These are phyloP conservation scores for Epichloe festucae DNA, from an alignment of 2,329 filamentous ascomycete genomes.

Conservation along the genomic window DNA sequence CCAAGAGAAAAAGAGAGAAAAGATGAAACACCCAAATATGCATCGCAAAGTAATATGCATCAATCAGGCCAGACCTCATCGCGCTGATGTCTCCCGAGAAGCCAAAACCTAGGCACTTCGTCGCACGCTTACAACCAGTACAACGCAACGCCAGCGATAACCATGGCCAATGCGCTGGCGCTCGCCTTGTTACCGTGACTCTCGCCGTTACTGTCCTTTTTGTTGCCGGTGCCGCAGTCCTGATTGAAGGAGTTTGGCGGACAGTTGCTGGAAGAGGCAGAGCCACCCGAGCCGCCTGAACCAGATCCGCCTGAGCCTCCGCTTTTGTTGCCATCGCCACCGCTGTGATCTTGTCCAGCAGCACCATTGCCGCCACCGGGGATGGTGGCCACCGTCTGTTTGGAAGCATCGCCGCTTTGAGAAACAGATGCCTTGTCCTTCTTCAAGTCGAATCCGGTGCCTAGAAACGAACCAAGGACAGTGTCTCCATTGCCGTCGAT, in stretches of 20 bases:
- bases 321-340: constrained; percentile 4
- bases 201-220: constrained; percentile 16
- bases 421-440: constrained; percentile 21
- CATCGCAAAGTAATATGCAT: no score
- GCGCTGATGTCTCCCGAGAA: no score
- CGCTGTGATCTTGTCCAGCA: constrained; percentile 12
- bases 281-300: constrained; percentile 11
- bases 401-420: constrained; percentile 9
- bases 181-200: constrained; percentile 19
- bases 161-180: constrained; percentile 24
- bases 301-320: constrained; percentile 15
- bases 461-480: constrained; percentile 64
- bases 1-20: background rate
- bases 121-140: constrained; percentile 19
- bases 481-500: constrained; percentile 62
- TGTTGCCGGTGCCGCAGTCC: constrained; percentile 18
- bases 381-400: constrained; percentile 15
- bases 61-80: no score
- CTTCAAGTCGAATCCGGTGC: constrained; percentile 66
- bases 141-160: constrained; percentile 23
- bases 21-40: background rate
- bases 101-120: no score
- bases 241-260: constrained; percentile 27
- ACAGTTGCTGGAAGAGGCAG: constrained; percentile 19
- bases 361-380: constrained; percentile 17